Evolutionary conservation across 352 stramenopile species (phyloP), one percentile per base, ranked within the genome.

Genomic region (Globisporangium paddicum): DNA sequence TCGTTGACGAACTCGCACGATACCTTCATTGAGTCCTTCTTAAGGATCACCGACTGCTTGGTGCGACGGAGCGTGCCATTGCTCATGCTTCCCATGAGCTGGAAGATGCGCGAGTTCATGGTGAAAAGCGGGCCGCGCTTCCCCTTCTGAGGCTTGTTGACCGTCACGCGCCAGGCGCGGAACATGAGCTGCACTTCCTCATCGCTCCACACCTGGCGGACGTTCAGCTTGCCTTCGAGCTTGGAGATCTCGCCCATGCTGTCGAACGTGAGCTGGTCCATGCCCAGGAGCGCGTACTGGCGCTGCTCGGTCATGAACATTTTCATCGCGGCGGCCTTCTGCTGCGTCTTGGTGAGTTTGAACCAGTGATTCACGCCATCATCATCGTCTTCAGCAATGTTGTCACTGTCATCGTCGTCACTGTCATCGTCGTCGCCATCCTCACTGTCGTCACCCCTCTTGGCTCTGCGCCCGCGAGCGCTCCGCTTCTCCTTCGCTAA

Each of bases 41-140:
- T 63, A 11, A 63, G 35, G 2, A 57, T 42, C 16, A 63, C 46
- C 4, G 46, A 55, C 48, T 63, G 57, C 38, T 57, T 63, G 13
- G 57, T 63, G 37, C 57, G 47, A 19, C 40, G 49, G 37, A 49
- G 46, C 2, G 47, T 34, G 18, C 37, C 47, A 47, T 44, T 28
- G 28, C 57, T 44, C 8, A 63, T 23, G 9, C 13, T 30, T 18
- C 5, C n/a, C 57, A 63, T 63, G 37, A 42, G 8, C 47, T 63
- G 35, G 28, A 45, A 63, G 26, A 51, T 44, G 37, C 47, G 57
- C 48, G 47, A 50, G 57, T 63, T 63, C 35, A 63, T n/a, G 35
- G 37, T 56, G 2, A 45, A 52, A 10, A 51, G 37, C 37, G 48
- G 48, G 11, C 25, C 30, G n/a, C 37, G 35, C 5, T 30, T 35